A percentile compares a stretch with the other conserved stretches of the same genome.
These are phyloP conservation scores for Carex scoparia DNA, from an alignment of 176 grass and related monocot species.

Conservation along the genomic window DNA sequence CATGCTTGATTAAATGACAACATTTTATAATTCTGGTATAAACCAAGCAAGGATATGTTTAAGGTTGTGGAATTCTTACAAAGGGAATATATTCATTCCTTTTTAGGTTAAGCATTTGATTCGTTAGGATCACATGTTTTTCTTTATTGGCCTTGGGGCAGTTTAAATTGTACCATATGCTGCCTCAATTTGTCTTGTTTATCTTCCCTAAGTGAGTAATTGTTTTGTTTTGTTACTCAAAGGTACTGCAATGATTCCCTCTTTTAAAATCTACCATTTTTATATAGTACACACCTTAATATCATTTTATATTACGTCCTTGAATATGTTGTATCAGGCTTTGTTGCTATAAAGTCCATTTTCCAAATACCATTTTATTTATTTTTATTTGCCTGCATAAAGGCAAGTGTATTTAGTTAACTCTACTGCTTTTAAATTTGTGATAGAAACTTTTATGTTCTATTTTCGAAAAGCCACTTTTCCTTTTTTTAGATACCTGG, in stretches of 20 bases:
- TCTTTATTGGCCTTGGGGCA: background rate
- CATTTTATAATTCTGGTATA: background rate
- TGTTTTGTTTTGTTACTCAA: background rate
- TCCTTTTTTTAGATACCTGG: background rate
- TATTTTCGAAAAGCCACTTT: background rate
- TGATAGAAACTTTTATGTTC: background rate
- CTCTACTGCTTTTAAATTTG: background rate
- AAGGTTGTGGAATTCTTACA: background rate
- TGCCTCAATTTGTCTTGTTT: background rate
- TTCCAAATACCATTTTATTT: background rate
- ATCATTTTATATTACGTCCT: background rate
- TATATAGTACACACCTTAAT: background rate
- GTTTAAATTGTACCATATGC: background rate
- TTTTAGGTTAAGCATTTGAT: background rate
- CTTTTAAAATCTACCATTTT: background rate
- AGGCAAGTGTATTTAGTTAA: background rate
- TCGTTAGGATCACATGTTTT: background rate
- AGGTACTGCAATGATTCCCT: background rate
- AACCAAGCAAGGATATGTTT: background rate
- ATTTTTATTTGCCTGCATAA: background rate
- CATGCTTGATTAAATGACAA: conserved; percentile 6
- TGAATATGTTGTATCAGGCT: background rate
- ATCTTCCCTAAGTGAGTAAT: background rate
- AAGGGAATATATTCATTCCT: background rate
- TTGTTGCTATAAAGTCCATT: background rate